phyloP scores from a whole-genome alignment of 177 flowering plant genomes.

The Vitis hybrid region DNA sequence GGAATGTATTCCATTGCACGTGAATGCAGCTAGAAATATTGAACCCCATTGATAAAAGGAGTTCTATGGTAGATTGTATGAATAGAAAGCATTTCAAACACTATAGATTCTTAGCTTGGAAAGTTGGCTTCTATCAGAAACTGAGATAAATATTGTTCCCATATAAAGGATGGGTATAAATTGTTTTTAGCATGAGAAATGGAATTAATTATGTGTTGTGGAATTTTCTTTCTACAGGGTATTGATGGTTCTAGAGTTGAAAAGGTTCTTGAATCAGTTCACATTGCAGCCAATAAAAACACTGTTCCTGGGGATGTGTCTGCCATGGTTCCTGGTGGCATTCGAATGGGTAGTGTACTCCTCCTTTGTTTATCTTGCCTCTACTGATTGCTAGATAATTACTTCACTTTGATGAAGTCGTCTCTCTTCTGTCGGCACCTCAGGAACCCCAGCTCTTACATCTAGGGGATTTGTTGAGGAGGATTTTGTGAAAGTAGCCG shows the following conservation, averaged over 20 bases:
- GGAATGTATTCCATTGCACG: too few relatives aligned
- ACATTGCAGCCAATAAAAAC: slow-evolving; percentile 97
- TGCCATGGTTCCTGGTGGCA: slow-evolving; percentile 99
- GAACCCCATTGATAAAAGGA: too few relatives aligned
- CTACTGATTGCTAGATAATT: neutral
- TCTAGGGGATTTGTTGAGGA: slow-evolving; percentile 94
- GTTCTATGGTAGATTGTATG: too few relatives aligned
- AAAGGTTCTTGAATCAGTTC: slow-evolving; percentile 89
- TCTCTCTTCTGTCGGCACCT: slow-evolving; percentile 12
- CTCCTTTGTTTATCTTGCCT: neutral
- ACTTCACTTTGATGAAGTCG: neutral
- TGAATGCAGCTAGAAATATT: too few relatives aligned
- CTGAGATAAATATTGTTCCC: too few relatives aligned
- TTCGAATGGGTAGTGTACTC: slow-evolving; percentile 73
- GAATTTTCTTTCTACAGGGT: slow-evolving; percentile 48
- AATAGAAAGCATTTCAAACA: too few relatives aligned
- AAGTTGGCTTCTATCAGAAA: too few relatives aligned
- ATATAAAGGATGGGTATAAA: too few relatives aligned
- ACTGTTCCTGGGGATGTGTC: slow-evolving; percentile 99
- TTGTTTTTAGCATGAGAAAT: neutral
- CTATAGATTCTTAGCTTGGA: too few relatives aligned
- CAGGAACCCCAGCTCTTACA: slow-evolving; percentile 98
- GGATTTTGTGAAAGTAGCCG: slow-evolving; percentile 92
- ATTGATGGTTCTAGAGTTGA: slow-evolving; percentile 99
- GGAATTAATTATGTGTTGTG: neutral